These are phyloP conservation scores for Scutellaria baicalensis DNA, from an alignment of 257 asterid genomes.

Conservation along the genomic window DNA sequence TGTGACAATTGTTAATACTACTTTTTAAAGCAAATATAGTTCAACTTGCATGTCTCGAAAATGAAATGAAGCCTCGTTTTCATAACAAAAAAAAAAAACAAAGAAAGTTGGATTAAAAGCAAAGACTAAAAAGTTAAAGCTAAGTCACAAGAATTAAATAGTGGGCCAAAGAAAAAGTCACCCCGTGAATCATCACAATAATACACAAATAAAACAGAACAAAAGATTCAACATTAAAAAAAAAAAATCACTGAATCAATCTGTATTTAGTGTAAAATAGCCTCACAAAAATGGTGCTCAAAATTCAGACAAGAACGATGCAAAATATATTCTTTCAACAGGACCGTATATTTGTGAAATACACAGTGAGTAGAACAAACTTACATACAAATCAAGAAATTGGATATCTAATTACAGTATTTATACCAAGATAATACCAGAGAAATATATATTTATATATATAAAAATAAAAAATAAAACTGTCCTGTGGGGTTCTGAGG, in stretches of 20 bases:
- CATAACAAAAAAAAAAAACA: not conserved
- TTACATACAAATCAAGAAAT: conserved; percentile 59
- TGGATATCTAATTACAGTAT: conserved; percentile 68
- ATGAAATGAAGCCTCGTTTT: not conserved
- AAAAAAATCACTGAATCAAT: too few relatives aligned
- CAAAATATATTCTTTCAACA: conserved; percentile 17
- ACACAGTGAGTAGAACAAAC: conserved; percentile 39
- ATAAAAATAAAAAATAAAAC: conserved; percentile 14
- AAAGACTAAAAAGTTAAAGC: not conserved
- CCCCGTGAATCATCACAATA: conserved; percentile 10
- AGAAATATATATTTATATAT: conserved; percentile 6
- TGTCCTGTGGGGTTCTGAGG: conserved; percentile 32
- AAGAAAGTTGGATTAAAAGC: not conserved
- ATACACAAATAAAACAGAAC: not conserved
- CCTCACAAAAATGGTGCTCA: too few relatives aligned
- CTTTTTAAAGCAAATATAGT: not conserved
- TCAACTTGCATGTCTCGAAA: not conserved
- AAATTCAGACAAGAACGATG: not conserved
- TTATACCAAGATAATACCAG: conserved; percentile 35
- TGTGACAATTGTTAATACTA: too few relatives aligned
- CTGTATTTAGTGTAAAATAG: too few relatives aligned
- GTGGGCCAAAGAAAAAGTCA: conserved; percentile 14
- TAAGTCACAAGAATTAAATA: conserved; percentile 11
- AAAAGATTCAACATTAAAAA: too few relatives aligned
- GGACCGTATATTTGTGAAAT: conserved; percentile 32